These are phyloP conservation scores for Strobilomyces dryophilus DNA, from an alignment of 768 basidiomycete genomes.

Conservation along the genomic window DNA sequence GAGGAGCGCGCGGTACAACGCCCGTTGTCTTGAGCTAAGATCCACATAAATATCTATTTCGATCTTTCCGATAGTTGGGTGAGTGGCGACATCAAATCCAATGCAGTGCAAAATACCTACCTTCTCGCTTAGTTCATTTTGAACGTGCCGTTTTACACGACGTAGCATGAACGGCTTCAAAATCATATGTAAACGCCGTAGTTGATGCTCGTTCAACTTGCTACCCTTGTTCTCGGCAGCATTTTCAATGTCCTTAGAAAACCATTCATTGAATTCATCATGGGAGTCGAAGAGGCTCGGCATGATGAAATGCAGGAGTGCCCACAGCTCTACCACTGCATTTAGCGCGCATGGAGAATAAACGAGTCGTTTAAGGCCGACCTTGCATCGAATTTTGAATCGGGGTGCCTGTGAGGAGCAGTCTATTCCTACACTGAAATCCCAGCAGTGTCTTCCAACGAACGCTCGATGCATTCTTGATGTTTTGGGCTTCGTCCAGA, in stretches of 20 bases:
- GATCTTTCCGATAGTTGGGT: constrained; percentile 79
- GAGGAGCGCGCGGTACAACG: constrained; percentile 83
- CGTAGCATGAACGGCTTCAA: constrained; percentile 99
- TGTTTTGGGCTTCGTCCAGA: constrained; percentile 98
- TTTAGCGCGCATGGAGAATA: constrained; percentile 2
- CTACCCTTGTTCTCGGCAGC: constrained; percentile 88
- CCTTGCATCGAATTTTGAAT: constrained; percentile 99
- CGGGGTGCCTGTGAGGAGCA: constrained; percentile 94
- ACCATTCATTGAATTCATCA: constrained; percentile 99
- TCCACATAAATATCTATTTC: constrained; percentile 95
- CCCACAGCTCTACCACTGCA: constrained; percentile 79
- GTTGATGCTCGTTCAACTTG: constrained; percentile 91
- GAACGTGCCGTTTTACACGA: constrained; percentile 96
- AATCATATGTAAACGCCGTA: constrained; percentile 96
- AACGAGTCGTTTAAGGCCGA: constrained; percentile 29
- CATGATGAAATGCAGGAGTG: constrained; percentile 99
- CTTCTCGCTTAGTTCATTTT: constrained; percentile 99
- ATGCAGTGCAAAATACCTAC: constrained; percentile 34
- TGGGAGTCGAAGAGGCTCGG: constrained; percentile 98
- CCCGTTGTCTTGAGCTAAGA: constrained; percentile 87
- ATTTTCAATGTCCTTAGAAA: constrained; percentile 98
- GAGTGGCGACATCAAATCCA: constrained; percentile 74
- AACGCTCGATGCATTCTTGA: constrained; percentile 95
- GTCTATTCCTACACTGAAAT: constrained; percentile 92
- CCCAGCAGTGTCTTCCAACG: constrained; percentile 97